These are phyloP conservation scores for Mucor racemosus DNA, from an alignment of 371 early-diverging fungal species.

Conservation along the genomic window DNA sequence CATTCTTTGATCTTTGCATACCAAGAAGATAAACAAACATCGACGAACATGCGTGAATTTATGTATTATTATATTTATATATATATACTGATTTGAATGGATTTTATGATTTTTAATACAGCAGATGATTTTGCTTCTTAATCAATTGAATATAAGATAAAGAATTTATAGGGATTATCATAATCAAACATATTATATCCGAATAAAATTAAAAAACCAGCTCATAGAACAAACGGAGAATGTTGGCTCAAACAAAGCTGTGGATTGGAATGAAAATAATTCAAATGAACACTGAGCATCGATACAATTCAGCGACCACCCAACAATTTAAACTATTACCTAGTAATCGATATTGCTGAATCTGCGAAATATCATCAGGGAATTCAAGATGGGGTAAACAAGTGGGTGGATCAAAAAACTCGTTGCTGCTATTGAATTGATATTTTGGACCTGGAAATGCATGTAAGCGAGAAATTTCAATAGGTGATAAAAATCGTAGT, in stretches of 20 bases:
- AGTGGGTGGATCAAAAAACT: conserved; percentile 24
- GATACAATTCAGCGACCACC: conserved; percentile 69
- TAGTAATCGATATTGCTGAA: conserved; percentile 69
- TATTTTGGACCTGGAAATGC: conserved; percentile 55
- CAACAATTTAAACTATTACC: conserved; percentile 79
- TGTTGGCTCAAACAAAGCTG: neutral
- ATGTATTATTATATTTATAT: no score
- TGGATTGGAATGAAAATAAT: neutral
- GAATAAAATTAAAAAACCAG: no score
- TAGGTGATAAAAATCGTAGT: conserved; percentile 77
- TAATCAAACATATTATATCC: no score
- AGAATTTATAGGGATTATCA: no score
- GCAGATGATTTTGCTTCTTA: no score
- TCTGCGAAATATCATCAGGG: conserved; percentile 52
- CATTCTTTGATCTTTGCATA: no score
- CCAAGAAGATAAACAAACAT: no score
- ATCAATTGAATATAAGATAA: no score
- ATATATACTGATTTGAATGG: no score
- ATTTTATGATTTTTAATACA: no score
- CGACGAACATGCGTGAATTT: no score
- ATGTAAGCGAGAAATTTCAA: conserved; percentile 78
- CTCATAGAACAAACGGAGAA: neutral
- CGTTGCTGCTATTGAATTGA: neutral
- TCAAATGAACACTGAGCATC: conserved; percentile 47
- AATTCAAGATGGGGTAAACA: conserved; percentile 48